These are phyloP conservation scores for Fusarium burgessii DNA, from an alignment of 2,329 filamentous ascomycete genomes.

Conservation along the genomic window DNA sequence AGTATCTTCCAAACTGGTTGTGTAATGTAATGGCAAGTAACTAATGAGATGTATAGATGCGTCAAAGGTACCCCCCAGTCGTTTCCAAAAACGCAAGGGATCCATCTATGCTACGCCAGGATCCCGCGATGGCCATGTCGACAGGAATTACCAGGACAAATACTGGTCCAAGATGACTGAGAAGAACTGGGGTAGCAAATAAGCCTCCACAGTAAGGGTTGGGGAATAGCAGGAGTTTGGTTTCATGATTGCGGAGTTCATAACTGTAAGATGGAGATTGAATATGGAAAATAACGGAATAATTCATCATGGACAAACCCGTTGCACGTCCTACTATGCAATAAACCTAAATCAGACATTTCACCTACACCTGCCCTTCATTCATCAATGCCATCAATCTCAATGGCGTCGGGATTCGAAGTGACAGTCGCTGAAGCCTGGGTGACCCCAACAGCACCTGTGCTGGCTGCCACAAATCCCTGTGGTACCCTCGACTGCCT, in stretches of 20 bases:
- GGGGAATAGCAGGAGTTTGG: not conserved
- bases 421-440: conserved; percentile 58
- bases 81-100: conserved; percentile 77
- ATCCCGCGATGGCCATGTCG: conserved; percentile 73
- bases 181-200: conserved; percentile 58
- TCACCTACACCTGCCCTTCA: conserved; percentile 47
- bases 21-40: not conserved
- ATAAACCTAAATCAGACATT: conserved; percentile 32
- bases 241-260: not conserved
- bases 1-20: conserved; percentile 34
- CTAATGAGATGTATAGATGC: conserved; percentile 61
- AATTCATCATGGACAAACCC: conserved; percentile 31
- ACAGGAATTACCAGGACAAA: conserved; percentile 68
- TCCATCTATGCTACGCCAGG: conserved; percentile 75
- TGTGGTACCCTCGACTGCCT: conserved; percentile 87
- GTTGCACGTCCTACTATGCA: conserved; percentile 36
- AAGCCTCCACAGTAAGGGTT: conserved; percentile 6
- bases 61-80: conserved; percentile 73
- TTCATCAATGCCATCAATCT: conserved; percentile 80
- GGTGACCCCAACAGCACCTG: conserved; percentile 70
- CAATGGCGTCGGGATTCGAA: conserved; percentile 87
- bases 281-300: conserved; percentile 20
- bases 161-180: conserved; percentile 72
- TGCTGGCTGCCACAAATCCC: conserved; percentile 91
- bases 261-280: conserved; percentile 25